Base-by-base conservation (phyloP, 805 yeast genomes). In the Candida yuanshanica region DNA sequence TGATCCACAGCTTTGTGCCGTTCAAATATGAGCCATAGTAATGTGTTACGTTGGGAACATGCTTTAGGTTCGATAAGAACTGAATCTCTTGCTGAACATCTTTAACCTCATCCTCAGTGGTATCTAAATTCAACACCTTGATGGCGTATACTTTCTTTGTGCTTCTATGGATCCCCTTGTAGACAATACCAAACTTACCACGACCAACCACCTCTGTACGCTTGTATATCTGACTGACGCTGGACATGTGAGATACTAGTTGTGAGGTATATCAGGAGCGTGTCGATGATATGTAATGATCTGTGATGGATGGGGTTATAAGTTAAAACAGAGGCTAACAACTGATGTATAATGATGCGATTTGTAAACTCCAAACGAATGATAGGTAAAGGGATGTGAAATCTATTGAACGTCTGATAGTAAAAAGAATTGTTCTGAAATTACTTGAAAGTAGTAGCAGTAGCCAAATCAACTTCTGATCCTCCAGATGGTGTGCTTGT, bases 111-210 rank as follows among this genome's bases (percentile, higher is more conserved):
- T 93, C 97, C 46, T 86, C 89, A 32, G 83, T 87, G 1, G 96
- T 87, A 60, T 93, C 99, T 43, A 93, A 69, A 58, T 91, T 89
- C 46, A 93, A 70, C 10, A 91, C 93, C 59, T 93, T 93, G 58
- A 93, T 89, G 21, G 99, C 99, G 43, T 86, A 91, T 2, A 87
- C 77, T 48, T 81, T 82, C 49, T 79, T 80, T 7, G 95, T 82
- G 42, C 75, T 75, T 31, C 75, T 63, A 53, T 82, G 76, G 39
- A 74, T 67, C 17, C 95, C 99, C 60, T 89, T 90, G 63, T 91
- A 93, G 5, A 93, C 99, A 20, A 90, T 82, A 35, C 99, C 99
- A 63, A 93, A 93, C 66, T 89, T 93, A 18, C 99, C 99, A 44
- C 95, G 75, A 8, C 99, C 99, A 12, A 95, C 83, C 25, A 89